These are phyloP conservation scores for Phellopilus nigrolimitatus DNA, from an alignment of 1,284 basidiomycete species.

Conservation along the genomic window DNA sequence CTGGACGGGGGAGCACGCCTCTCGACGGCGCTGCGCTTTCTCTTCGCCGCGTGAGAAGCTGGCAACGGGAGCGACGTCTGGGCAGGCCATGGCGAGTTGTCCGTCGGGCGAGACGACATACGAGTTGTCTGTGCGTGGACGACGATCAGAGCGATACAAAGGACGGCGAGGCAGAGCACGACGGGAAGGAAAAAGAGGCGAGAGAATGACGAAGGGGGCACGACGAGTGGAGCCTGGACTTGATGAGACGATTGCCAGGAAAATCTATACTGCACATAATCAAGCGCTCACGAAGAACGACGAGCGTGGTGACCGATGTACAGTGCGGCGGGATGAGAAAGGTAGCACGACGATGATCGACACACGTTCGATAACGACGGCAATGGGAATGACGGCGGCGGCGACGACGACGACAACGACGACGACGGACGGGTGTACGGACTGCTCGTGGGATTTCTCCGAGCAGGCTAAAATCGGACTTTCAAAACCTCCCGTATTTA, in stretches of 20 bases:
- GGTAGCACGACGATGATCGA: not conserved
- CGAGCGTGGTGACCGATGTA: not conserved
- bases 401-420: slow-evolving; percentile 14
- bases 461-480: no score
- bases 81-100: slow-evolving; percentile 33
- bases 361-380: slow-evolving; percentile 20
- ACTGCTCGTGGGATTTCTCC: no score
- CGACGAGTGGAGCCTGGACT: slow-evolving; percentile 27
- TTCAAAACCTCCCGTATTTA: no score
- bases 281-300: slow-evolving; percentile 1
- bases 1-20: slow-evolving; percentile 20
- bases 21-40: slow-evolving; percentile 25
- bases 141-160: not conserved
- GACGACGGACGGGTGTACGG: slow-evolving; percentile 9
- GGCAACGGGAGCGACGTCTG: slow-evolving; percentile 32
- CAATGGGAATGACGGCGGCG: slow-evolving; percentile 38
- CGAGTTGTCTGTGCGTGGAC: slow-evolving; percentile 1
- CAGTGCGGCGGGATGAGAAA: not conserved
- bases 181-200: not conserved
- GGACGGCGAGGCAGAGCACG: not conserved
- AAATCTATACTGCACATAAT: slow-evolving; percentile 16
- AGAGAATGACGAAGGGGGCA: slow-evolving; percentile 24
- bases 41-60: slow-evolving; percentile 26
- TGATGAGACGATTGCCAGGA: slow-evolving; percentile 2
- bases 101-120: slow-evolving; percentile 33